Conservation (phyloP, 169 alveolate species). For the Cryptosporidium xiaoi region DNA sequence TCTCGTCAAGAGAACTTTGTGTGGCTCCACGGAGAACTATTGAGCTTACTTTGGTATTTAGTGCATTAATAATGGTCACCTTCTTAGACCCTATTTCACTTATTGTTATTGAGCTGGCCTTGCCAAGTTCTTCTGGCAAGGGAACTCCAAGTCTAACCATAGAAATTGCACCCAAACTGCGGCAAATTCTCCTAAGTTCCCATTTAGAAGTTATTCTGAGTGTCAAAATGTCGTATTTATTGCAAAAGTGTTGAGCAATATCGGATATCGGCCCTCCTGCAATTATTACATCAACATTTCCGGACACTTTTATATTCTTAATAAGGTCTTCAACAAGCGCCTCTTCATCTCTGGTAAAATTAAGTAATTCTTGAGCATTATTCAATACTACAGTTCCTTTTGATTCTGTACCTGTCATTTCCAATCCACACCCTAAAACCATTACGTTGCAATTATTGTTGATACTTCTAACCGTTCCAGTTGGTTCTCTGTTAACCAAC, state of each 20-base stretch:
- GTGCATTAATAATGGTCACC: constrained; percentile 84
- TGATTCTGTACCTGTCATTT: constrained; percentile 94
- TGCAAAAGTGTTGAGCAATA: constrained; percentile 96
- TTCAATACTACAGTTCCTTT: constrained; percentile 98
- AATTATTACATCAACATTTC: constrained; percentile 91
- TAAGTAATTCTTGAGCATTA: constrained; percentile 95
- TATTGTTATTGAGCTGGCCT: constrained; percentile 90
- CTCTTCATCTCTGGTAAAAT: constrained; percentile 93
- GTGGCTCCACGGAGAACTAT: constrained; percentile 98
- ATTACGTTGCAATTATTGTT: constrained; percentile 92
- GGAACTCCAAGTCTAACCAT: constrained; percentile 93
- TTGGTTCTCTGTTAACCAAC: constrained; percentile 90
- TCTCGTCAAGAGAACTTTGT: constrained; percentile 95
- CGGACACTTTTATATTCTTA: constrained; percentile 87
- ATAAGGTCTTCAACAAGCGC: constrained; percentile 89
- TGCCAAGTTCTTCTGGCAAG: constrained; percentile 96
- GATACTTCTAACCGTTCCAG: constrained; percentile 92
- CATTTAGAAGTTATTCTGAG: constrained; percentile 92
- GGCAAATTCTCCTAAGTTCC: constrained; percentile 95
- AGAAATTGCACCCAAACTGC: constrained; percentile 94
- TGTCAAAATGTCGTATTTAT: constrained; percentile 94
- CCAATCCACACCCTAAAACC: constrained; percentile 96
- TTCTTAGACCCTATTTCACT: constrained; percentile 94
- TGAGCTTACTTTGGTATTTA: constrained; percentile 87
- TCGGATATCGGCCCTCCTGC: constrained; percentile 96